Evolutionary conservation across 768 basidiomycete genomes (phyloP).

Genomic region (Psilocybe azurescens): DNA sequence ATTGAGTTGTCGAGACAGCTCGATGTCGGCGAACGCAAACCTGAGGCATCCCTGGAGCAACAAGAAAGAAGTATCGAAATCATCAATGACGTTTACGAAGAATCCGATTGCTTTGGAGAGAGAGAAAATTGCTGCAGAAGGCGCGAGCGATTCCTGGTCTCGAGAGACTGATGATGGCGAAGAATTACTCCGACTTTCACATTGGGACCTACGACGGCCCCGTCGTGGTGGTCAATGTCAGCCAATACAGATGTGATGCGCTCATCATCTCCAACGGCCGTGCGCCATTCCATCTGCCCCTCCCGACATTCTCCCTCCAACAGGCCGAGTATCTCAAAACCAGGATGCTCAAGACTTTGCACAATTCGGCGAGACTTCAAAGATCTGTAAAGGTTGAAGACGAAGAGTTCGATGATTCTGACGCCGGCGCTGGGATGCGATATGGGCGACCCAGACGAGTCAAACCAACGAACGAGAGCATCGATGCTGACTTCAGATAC

Average conservation of each 20-base stretch:
- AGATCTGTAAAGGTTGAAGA: neutral
- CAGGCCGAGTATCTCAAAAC: constrained; percentile 12
- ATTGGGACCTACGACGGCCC: constrained; percentile 32
- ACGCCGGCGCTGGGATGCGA: neutral
- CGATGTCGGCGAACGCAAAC: neutral
- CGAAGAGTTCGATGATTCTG: neutral
- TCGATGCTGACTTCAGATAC: constrained; percentile 5
- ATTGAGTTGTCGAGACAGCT: constrained; percentile 8
- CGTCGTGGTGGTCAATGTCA: constrained; percentile 42
- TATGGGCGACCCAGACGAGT: constrained; percentile 18
- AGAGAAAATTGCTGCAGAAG: constrained; percentile 8
- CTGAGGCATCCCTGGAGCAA: neutral
- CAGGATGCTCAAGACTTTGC: constrained; percentile 2
- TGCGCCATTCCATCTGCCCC: constrained; percentile 16
- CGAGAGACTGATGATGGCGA: constrained; percentile 27
- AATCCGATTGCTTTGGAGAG: constrained; percentile 6
- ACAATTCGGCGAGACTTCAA: constrained; percentile 6
- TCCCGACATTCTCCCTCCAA: constrained; percentile 12
- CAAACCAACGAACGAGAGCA: neutral
- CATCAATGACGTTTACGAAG: neutral
- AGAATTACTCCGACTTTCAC: constrained; percentile 20
- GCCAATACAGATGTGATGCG: constrained; percentile 40
- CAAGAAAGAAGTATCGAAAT: neutral
- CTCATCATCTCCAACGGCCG: constrained; percentile 26
- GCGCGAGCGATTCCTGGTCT: constrained; percentile 26